These are phyloP conservation scores for Skeletonema marinoi DNA, from an alignment of 108 stramenopile species.

Conservation along the genomic window DNA sequence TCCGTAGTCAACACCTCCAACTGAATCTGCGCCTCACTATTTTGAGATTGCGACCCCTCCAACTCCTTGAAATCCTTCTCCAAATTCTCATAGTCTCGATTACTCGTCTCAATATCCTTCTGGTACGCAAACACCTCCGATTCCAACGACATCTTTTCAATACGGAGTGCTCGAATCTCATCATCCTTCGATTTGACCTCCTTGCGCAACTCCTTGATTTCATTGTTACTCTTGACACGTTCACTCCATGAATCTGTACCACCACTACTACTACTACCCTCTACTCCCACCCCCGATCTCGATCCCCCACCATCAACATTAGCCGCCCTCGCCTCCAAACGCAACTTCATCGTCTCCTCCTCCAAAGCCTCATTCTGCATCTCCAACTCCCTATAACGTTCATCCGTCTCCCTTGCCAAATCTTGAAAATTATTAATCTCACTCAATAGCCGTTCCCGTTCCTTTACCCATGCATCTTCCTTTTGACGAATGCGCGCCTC, in stretches of 20 bases:
- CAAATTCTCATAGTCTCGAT: conserved; percentile 70
- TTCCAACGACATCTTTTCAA: conserved; percentile 85
- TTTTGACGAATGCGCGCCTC: conserved; percentile 85
- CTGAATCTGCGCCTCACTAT: conserved; percentile 88
- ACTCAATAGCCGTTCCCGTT: conserved; percentile 59
- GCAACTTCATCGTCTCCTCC: conserved; percentile 63
- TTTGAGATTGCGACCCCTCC: conserved; percentile 67
- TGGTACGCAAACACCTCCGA: conserved; percentile 78
- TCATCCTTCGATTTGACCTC: conserved; percentile 72
- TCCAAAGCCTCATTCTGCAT: conserved; percentile 62
- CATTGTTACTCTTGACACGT: conserved; percentile 71
- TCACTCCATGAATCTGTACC: conserved; percentile 65
- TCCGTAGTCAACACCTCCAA: conserved; percentile 78
- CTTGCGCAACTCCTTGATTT: conserved; percentile 73
- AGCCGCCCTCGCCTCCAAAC: conserved; percentile 66
- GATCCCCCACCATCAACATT: conserved; percentile 41
- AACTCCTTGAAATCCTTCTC: conserved; percentile 74
- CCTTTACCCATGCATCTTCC: conserved; percentile 79
- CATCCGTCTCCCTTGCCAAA: conserved; percentile 61
- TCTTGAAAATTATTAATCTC: conserved; percentile 66
- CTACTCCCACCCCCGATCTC: not conserved
- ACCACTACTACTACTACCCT: not conserved
- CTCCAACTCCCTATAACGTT: conserved; percentile 69
- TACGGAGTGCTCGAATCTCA: conserved; percentile 69
- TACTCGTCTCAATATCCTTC: conserved; percentile 63